Evolutionary conservation across 164 flowering plant genomes (phyloP), one percentile per base, ranked within the genome.

Genomic region (Warburgia ugandensis): DNA sequence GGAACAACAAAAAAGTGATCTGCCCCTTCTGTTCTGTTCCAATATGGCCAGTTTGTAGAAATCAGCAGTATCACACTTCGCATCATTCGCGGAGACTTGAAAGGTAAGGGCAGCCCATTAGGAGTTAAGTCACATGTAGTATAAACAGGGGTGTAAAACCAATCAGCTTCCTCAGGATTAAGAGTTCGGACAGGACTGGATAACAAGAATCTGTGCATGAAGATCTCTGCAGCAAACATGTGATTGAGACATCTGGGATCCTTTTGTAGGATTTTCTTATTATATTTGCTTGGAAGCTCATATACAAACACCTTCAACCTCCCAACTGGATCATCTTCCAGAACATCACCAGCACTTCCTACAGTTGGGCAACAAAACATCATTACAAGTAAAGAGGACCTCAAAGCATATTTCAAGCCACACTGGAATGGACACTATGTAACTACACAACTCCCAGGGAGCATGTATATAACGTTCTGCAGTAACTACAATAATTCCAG

Each of bases 261-360:
- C 64, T 83, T 91, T 59, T 84, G 90, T 30, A 91, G 66, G 44
- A 85, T 79, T 65, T 87, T 91, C 64, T 76, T 91, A 74, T 87
- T 87, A 67, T 91, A 91, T 71, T 91, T 91, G 78, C 96, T 91
- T 6, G 98, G 96, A 39, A 91, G 86, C 54, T 91, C 96, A 72
- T 91, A 91, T 28, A 91, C 95, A 73, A 79, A 91, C 44, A 91
- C 98, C 66, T 91, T 91, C 65, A 91, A 61, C 69, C 95, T 78
- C 58, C 96, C 98, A 29, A 91, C 88, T 1, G 96, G 98, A 68
- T 91, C 77, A 64, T 91, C 98, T 60, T 91, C 98, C 79, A 91
- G 71, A 41, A 91, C 98, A 81, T 91, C 98, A 56, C 98, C 96
- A 64, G 98, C 98, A 68, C 96, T 91, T 50, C 97, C 97, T 89